Percentiles rank a stretch among this genome's conserved stretches.
phyloP scores from a whole-genome alignment of 306 rosid species.

The Begonia masoniana region DNA sequence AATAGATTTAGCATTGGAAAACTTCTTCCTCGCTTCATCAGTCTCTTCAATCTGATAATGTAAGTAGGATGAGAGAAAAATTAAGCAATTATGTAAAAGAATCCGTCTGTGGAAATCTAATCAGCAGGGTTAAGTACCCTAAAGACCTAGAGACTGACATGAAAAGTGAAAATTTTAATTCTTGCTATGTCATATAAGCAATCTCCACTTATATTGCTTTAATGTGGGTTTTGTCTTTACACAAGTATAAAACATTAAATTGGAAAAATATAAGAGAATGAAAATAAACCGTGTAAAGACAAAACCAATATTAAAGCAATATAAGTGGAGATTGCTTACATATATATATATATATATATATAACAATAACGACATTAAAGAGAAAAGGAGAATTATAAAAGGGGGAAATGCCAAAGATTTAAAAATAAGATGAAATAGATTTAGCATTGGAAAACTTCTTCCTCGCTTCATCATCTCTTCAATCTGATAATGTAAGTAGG shows the following conservation, averaged over 20 bases:
- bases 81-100: neutral
- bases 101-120: neutral
- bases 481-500: slow-evolving; percentile 22
- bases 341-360: no score
- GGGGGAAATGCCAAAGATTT: no score
- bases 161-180: slow-evolving; percentile 3
- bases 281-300: no score
- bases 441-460: slow-evolving; percentile 95
- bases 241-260: no score
- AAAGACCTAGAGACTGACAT: no score
- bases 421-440: slow-evolving; percentile 89
- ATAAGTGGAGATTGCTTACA: no score
- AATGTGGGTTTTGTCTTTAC: no score
- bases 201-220: no score
- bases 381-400: no score
- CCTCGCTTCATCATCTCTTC: slow-evolving; percentile 86
- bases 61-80: slow-evolving; percentile 1
- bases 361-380: no score
- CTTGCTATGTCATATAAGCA: slow-evolving; percentile 24
- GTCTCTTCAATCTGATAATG: slow-evolving; percentile 53
- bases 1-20: slow-evolving; percentile 92
- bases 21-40: slow-evolving; percentile 93
- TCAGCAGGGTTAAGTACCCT: neutral
- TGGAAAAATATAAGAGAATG: no score
- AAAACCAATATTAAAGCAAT: no score